Evolutionary conservation across 2,329 filamentous ascomycete genomes (phyloP), one percentile per base, ranked within the genome.

Genomic region (Fusarium nematophilum): DNA sequence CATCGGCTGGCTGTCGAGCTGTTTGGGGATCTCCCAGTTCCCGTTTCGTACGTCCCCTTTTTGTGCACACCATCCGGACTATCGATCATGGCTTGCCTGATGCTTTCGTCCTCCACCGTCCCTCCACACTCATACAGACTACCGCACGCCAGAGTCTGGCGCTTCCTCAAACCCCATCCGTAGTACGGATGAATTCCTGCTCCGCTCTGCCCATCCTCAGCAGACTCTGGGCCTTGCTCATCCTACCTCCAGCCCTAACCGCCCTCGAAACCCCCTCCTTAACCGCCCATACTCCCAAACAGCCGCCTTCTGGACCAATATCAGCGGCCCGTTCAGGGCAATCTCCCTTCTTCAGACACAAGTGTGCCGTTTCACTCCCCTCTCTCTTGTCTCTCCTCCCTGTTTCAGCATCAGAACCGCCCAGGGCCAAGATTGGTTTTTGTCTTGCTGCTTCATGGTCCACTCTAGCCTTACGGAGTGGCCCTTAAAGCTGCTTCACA

Each of bases 271-370:
- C 39, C 48, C 39, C 33, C 17, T 10, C 23, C 43, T 59, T 70
- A 68, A 66, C 67, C 67, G 67, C 68, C 68, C 65, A 53, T 14
- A n/a, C n/a, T 30, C 47, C 72, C 75, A 81, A 74, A 82, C 78
- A 80, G 73, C 78, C 78, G 78, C 79, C 77, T 56, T 62, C 65
- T 68, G 71, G 78, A 76, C 83, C 83, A 85, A 84, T 85, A 78
- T 81, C 76, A 75, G 75, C 72, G 72, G 73, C 73, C 75, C 72
- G 65, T 78, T 72, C 62, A 59, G 68, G 60, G 64, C 67, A 72
- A 67, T 74, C 76, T 73, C 71, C 72, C 68, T 70, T 67, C 65
- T 79, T 80, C 73, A 78, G 81, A 84, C 73, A 84, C 82, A 78
- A 73, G 60, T 73, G 71, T 71, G 67, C 63, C 70, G 82, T 86